Conservation (phyloP, 2,329 filamentous ascomycete genomes). For the Emericellopsis atlantica region DNA sequence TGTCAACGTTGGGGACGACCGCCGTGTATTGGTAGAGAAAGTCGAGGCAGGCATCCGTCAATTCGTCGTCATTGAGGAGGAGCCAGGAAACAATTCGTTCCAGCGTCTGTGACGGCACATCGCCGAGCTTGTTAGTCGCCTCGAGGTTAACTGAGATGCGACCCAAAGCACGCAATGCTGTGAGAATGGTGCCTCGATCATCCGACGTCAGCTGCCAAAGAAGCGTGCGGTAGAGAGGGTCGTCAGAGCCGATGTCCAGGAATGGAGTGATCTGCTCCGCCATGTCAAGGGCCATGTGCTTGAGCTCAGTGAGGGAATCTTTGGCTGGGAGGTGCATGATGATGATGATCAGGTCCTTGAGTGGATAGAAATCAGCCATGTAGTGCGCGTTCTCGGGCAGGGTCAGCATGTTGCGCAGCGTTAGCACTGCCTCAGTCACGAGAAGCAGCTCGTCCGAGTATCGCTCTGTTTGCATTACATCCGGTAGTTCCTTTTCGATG, state of each 20-base stretch:
- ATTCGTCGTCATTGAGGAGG: conserved; percentile 76
- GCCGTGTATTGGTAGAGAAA: conserved; percentile 95
- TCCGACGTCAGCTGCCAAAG: conserved; percentile 49
- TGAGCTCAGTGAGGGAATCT: conserved; percentile 66
- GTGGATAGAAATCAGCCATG: conserved; percentile 59
- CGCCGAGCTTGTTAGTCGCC: conserved; percentile 62
- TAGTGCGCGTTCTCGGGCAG: conserved; percentile 78
- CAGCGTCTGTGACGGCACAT: conserved; percentile 53
- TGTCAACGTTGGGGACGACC: conserved; percentile 70
- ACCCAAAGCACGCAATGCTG: conserved; percentile 67
- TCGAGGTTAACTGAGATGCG: conserved; percentile 82
- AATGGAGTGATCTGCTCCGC: conserved; percentile 82
- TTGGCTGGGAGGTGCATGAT: conserved; percentile 64
- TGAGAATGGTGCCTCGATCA: conserved; percentile 74
- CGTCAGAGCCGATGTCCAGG: conserved; percentile 56
- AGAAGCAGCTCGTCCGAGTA: conserved; percentile 61
- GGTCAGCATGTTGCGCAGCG: conserved; percentile 93
- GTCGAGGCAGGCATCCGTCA: conserved; percentile 79
- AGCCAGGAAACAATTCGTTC: conserved; percentile 62
- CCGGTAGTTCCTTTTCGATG: conserved; percentile 43
- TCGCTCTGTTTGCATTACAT: conserved; percentile 59
- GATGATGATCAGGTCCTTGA: conserved; percentile 76
- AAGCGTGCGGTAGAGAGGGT: conserved; percentile 70
- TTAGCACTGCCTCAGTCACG: conserved; percentile 75
- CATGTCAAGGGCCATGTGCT: conserved; percentile 84